Conservation (phyloP, 257 asterid genomes). For the Cruciata laevipes region DNA sequence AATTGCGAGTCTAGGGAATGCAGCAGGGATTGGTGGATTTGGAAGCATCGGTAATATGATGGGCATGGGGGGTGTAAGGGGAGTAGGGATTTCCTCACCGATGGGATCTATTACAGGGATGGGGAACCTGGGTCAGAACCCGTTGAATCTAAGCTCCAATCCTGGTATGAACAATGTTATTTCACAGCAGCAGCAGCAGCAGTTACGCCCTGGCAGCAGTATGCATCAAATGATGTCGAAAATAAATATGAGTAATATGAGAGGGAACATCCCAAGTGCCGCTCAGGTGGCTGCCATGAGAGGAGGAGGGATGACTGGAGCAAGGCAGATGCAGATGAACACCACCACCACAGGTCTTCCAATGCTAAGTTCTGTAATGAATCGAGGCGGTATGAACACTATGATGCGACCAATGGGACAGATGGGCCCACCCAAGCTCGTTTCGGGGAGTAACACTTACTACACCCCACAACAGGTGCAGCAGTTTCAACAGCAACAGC, state of each 20-base stretch:
- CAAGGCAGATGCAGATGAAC: constrained; percentile 74
- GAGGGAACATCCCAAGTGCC: constrained; percentile 45
- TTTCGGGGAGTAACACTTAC: constrained; percentile 55
- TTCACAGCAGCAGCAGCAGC: constrained; percentile 19
- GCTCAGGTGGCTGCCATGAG: constrained; percentile 37
- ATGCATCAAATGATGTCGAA: constrained; percentile 46
- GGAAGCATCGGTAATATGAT: constrained; percentile 64
- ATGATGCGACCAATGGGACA: constrained; percentile 72
- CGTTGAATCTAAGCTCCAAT: constrained; percentile 51
- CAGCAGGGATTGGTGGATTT: constrained; percentile 52
- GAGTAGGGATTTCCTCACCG: constrained; percentile 64
- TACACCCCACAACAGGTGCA: constrained; percentile 56
- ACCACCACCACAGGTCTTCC: constrained; percentile 56
- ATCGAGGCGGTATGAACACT: constrained; percentile 56
- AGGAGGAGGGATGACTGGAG: constrained; percentile 60
- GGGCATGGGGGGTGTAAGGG: constrained; percentile 74
- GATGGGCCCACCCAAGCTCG: constrained; percentile 88
- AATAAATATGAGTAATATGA: constrained; percentile 40
- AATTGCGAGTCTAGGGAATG: constrained; percentile 65
- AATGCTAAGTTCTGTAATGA: constrained; percentile 51
- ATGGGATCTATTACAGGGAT: constrained; percentile 60
- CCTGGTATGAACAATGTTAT: constrained; percentile 45
- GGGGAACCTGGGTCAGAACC: constrained; percentile 55
- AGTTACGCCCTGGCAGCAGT: constrained; percentile 47
- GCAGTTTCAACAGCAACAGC: constrained; percentile 27